Conservation (phyloP, 768 basidiomycete genomes). For the Lactarius trivialis region DNA sequence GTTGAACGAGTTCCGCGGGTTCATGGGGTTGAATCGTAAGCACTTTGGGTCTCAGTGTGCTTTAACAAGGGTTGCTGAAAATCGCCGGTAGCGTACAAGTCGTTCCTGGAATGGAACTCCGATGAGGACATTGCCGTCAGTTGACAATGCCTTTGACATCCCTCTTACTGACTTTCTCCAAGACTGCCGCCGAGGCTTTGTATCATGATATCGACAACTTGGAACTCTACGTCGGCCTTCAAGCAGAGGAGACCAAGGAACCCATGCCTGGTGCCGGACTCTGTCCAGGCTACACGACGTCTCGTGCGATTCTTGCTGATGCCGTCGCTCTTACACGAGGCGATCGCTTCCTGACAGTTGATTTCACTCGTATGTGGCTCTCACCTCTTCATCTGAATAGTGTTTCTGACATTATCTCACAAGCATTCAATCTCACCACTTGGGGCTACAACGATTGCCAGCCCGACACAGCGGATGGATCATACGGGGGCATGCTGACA, state of each 20-base stretch:
- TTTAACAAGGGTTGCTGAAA: neutral
- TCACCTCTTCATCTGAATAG: neutral
- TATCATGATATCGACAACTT: slow-evolving; percentile 73
- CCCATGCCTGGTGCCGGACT: slow-evolving; percentile 65
- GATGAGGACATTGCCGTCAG: slow-evolving; percentile 26
- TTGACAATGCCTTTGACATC: neutral
- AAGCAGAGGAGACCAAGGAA: slow-evolving; percentile 61
- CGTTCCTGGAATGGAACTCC: slow-evolving; percentile 34
- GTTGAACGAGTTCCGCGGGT: slow-evolving; percentile 37
- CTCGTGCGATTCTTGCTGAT: slow-evolving; percentile 76
- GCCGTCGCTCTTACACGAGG: slow-evolving; percentile 71
- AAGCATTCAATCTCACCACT: slow-evolving; percentile 66
- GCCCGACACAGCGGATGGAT: slow-evolving; percentile 56
- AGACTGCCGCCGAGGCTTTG: slow-evolving; percentile 58
- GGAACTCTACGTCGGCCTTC: slow-evolving; percentile 54
- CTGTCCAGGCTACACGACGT: slow-evolving; percentile 79
- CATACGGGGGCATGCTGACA: slow-evolving; percentile 68
- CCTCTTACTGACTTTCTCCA: slow-evolving; percentile 1
- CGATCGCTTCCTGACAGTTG: slow-evolving; percentile 71
- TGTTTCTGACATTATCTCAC: neutral
- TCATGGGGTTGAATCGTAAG: slow-evolving; percentile 61
- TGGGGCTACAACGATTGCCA: slow-evolving; percentile 78
- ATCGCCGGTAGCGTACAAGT: slow-evolving; percentile 11
- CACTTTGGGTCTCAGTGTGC: neutral
- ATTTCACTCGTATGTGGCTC: slow-evolving; percentile 59